These are phyloP conservation scores for Aspergillus aculeatinus DNA, from an alignment of 2,329 filamentous ascomycete genomes.

Conservation along the genomic window DNA sequence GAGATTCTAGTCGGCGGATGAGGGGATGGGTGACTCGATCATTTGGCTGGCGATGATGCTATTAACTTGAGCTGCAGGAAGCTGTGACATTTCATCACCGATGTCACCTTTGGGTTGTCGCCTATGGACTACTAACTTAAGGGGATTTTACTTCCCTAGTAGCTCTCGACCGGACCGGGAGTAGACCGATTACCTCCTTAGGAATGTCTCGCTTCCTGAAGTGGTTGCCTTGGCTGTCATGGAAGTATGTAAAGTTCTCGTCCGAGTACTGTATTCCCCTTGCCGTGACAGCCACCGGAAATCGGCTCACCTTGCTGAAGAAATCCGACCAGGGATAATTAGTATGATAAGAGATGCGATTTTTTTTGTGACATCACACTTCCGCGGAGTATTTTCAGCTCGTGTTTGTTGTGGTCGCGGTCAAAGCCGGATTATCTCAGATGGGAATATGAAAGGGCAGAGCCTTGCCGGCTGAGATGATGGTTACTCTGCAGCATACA, in stretches of 20 bases:
- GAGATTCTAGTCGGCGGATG: neutral
- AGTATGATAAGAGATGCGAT: slow-evolving; percentile 2
- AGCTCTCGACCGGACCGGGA: neutral
- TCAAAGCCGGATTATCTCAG: slow-evolving; percentile 5
- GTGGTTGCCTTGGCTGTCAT: neutral
- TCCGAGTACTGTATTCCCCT: neutral
- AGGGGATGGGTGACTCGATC: neutral
- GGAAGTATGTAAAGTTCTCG: no score
- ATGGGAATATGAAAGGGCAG: neutral
- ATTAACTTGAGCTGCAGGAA: neutral
- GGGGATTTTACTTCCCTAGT: neutral
- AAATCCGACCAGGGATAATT: neutral
- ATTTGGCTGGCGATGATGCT: neutral
- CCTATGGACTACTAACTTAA: neutral
- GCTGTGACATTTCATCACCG: neutral
- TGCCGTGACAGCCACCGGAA: neutral
- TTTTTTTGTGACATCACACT: slow-evolving; percentile 3
- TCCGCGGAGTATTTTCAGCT: neutral
- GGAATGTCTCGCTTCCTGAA: neutral
- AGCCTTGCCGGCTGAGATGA: slow-evolving; percentile 8
- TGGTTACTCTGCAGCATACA: slow-evolving; percentile 3
- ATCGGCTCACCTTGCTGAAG: neutral
- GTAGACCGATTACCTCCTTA: slow-evolving; percentile 1
- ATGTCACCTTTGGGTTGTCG: neutral
- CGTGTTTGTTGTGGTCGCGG: neutral